Evolutionary conservation across 192 early-diverging fungal species (phyloP).

Genomic region (Entomortierella beljakovae): DNA sequence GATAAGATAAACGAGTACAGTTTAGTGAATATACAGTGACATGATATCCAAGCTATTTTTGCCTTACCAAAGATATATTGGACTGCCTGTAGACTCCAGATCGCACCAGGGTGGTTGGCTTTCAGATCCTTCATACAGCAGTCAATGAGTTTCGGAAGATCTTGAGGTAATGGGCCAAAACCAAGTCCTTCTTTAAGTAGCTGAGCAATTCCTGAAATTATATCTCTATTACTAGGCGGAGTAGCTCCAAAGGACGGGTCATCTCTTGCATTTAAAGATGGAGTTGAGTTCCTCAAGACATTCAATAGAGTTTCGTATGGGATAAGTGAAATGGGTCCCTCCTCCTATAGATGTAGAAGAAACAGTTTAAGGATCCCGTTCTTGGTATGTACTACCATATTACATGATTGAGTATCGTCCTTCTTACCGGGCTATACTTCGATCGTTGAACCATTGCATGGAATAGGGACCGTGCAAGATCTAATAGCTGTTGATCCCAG

Average conservation of each 20-base stretch:
- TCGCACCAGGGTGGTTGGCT: conserved; percentile 54
- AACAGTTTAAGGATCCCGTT: not conserved
- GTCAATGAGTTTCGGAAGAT: conserved; percentile 33
- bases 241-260: conserved; percentile 20
- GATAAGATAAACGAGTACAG: not conserved
- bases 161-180: conserved; percentile 43
- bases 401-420: not conserved
- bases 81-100: conserved; percentile 57
- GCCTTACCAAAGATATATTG: conserved; percentile 51
- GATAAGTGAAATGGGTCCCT: conserved; percentile 46
- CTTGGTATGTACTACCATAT: too few species aligned
- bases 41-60: not conserved
- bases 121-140: conserved; percentile 53
- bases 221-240: conserved; percentile 42
- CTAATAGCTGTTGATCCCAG: conserved; percentile 49
- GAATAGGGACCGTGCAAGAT: conserved; percentile 37
- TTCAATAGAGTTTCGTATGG: conserved; percentile 57
- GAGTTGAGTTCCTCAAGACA: conserved; percentile 54
- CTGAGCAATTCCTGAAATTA: conserved; percentile 34
- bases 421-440: conserved; percentile 35
- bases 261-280: conserved; percentile 17
- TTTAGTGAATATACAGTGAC: not conserved
- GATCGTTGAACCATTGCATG: conserved; percentile 46
- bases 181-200: conserved; percentile 47
- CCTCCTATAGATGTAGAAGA: conserved; percentile 18